Conservation (phyloP, 257 asterid genomes). For the Solanum dulcamara region DNA sequence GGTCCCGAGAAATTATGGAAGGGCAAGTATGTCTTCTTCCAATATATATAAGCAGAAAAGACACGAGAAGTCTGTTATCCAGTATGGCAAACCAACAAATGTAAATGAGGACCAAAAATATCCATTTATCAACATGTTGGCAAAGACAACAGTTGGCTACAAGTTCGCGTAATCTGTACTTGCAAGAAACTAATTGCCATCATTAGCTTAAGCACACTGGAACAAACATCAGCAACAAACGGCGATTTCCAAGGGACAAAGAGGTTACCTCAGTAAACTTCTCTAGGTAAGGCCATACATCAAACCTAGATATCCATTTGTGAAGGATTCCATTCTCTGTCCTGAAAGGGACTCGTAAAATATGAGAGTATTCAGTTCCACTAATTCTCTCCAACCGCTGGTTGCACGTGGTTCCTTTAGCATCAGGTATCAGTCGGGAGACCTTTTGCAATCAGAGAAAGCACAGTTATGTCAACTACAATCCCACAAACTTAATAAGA, state of each 20-base stretch:
- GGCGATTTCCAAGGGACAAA: neutral
- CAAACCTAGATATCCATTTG: constrained; percentile 95
- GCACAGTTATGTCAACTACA: neutral
- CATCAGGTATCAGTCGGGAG: constrained; percentile 94
- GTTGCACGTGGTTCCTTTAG: constrained; percentile 89
- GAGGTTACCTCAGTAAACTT: constrained; percentile 61
- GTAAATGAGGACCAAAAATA: neutral
- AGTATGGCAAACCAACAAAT: neutral
- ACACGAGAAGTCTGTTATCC: neutral
- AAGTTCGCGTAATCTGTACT: neutral
- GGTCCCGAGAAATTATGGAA: neutral
- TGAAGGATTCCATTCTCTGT: constrained; percentile 74
- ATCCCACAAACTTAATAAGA: neutral
- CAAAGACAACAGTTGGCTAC: neutral
- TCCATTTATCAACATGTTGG: neutral
- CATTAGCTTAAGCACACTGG: neutral
- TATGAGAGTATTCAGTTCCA: constrained; percentile 84
- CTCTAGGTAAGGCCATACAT: constrained; percentile 97
- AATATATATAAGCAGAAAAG: neutral
- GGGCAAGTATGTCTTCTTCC: neutral
- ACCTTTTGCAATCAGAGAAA: constrained; percentile 34
- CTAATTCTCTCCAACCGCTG: constrained; percentile 76
- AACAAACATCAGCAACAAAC: neutral
- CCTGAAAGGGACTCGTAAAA: constrained; percentile 87
- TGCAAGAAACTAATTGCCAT: neutral